Evolutionary conservation across 169 alveolate genomes (phyloP).

Genomic region (Babesia divergens): DNA sequence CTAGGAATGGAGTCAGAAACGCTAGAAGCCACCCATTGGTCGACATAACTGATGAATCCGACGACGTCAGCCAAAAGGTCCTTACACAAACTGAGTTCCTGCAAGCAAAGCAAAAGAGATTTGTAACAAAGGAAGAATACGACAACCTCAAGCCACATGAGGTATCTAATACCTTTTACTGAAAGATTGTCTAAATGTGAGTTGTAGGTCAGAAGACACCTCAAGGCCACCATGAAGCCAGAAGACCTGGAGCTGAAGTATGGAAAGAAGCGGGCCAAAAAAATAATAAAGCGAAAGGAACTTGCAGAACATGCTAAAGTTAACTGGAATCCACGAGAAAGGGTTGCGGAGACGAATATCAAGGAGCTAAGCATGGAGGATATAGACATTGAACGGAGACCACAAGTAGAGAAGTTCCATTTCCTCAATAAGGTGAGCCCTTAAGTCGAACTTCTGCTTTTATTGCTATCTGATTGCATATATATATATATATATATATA

Average conservation of each 20-base stretch:
- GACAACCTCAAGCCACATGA: slow-evolving; percentile 53
- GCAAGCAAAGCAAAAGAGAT: slow-evolving; percentile 3
- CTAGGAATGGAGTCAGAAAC: not conserved
- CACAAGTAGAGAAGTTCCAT: slow-evolving; percentile 13
- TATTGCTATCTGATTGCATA: not conserved
- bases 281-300: slow-evolving; percentile 6
- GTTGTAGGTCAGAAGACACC: slow-evolving; percentile 4
- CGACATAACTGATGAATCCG: slow-evolving; percentile 45
- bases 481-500: not conserved
- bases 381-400: slow-evolving; percentile 8
- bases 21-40: slow-evolving; percentile 12
- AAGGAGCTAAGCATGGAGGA: slow-evolving; percentile 11
- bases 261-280: slow-evolving; percentile 7
- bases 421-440: slow-evolving; percentile 16
- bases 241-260: slow-evolving; percentile 26
- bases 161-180: not conserved
- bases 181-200: not conserved
- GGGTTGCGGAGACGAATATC: slow-evolving; percentile 1
- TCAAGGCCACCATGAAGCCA: slow-evolving; percentile 12
- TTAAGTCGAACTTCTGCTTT: not conserved
- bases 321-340: not conserved
- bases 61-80: slow-evolving; percentile 15
- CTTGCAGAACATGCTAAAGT: slow-evolving; percentile 25
- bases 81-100: slow-evolving; percentile 30
- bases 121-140: slow-evolving; percentile 16